Evolutionary conservation across 495 filamentous ascomycete species (phyloP).

Genomic region (Lophiotrema nucula): DNA sequence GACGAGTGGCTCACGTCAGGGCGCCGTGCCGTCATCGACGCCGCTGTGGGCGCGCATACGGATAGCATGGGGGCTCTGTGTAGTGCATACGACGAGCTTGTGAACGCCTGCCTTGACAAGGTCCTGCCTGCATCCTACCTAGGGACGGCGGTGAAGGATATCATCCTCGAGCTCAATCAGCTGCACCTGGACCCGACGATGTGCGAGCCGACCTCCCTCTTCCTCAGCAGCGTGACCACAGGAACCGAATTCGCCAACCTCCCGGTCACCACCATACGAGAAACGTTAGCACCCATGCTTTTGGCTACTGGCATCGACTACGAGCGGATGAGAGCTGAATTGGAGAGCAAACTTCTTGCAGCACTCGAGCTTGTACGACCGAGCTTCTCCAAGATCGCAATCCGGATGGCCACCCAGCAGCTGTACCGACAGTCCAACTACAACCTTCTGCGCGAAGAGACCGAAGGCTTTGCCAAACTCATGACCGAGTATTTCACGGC

Average conservation of each 20-base stretch:
- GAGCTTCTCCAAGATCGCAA: slow-evolving; percentile 76
- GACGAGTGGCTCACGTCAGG: slow-evolving; percentile 53
- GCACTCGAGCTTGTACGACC: slow-evolving; percentile 75
- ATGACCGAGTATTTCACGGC: slow-evolving; percentile 86
- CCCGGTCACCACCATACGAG: slow-evolving; percentile 54
- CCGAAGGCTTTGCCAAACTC: slow-evolving; percentile 89
- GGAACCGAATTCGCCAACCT: too few relatives aligned
- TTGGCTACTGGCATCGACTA: slow-evolving; percentile 69
- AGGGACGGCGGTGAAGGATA: slow-evolving; percentile 70
- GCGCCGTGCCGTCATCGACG: slow-evolving; percentile 48
- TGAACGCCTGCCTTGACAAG: slow-evolving; percentile 68
- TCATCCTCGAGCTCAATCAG: slow-evolving; percentile 36
- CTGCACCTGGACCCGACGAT: not conserved
- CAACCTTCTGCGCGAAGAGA: slow-evolving; percentile 92
- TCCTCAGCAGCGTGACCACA: slow-evolving; percentile 56
- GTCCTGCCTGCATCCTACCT: slow-evolving; percentile 64
- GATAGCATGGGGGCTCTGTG: slow-evolving; percentile 65
- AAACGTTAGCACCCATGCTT: slow-evolving; percentile 55
- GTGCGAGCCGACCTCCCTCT: slow-evolving; percentile 56
- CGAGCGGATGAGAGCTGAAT: slow-evolving; percentile 69
- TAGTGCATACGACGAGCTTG: slow-evolving; percentile 79
- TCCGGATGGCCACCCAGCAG: slow-evolving; percentile 84
- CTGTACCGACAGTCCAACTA: slow-evolving; percentile 96
- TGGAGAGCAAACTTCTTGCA: slow-evolving; percentile 76
- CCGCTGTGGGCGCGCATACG: slow-evolving; percentile 55